Evolutionary conservation across 2,329 filamentous ascomycete species (phyloP), one percentile per base, ranked within the genome.

Genomic region (Colletotrichum cereale): DNA sequence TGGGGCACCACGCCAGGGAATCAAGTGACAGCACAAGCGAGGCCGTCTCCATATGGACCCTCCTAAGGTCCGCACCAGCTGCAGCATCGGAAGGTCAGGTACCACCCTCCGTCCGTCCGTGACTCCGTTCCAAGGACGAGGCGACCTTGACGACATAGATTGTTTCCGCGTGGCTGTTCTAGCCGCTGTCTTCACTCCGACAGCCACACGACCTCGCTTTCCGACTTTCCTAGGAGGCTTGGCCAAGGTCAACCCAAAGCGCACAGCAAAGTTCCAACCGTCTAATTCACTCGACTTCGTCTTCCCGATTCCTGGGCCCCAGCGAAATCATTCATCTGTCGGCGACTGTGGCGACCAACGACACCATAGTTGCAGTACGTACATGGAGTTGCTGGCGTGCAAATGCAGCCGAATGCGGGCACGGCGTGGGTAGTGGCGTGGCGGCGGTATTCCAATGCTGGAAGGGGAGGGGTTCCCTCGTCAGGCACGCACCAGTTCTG

Each of bases 21-120:
- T 68, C 69, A 72, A 64, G 52, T 63, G 69, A 72, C 52, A 72
- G 58, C 65, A 40, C 64, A 68, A 68, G 69, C 60, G 58, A 71
- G 62, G n/a, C 40, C 58, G 38, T 53, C 67, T 38, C 65, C 58
- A 60, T 60, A 12, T 40, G 65, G 58, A 63, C 52, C 68, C 65
- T 55, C 65, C 40, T 26, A 44, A 64, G 69, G 44, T 63, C 69
- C 65, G 69, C 69, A 63, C 36, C 44, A 58, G 58, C 58, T 71
- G 68, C 68, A 69, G 65, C 53, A 42, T 44, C 18, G 58, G 65
- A 60, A 60, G 50, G 53, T 61, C 68, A 63, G 65, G 60, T 60
- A 72, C 65, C 18, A 31, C 69, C 44, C 2, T 3, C 21, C 50
- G 57, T 44, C 64, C 44, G 58, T 63, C 52, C 52, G 53, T 64